These are phyloP conservation scores for Apiotrichum laibachii DNA, from an alignment of 1,284 basidiomycete genomes.

Conservation along the genomic window DNA sequence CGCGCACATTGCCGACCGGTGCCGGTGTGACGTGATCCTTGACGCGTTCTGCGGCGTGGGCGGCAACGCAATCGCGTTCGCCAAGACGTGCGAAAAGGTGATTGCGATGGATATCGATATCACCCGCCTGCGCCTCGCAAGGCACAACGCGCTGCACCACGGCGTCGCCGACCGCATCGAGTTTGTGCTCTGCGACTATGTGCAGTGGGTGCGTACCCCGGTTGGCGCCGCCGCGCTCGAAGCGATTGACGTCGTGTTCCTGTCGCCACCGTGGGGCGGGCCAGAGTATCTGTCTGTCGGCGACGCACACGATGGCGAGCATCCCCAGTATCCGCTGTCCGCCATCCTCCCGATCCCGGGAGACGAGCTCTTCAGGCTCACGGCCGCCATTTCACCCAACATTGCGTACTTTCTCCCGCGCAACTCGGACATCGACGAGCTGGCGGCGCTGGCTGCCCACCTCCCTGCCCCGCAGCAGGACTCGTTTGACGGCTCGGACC, in stretches of 20 bases:
- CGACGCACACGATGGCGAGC: constrained; percentile 7
- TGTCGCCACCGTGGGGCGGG: constrained; percentile 86
- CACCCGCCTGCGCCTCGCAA: constrained; percentile 75
- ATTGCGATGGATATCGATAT: constrained; percentile 89
- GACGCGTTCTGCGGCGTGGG: constrained; percentile 98
- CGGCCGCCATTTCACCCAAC: constrained; percentile 65
- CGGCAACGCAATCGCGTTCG: constrained; percentile 96
- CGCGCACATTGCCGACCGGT: constrained; percentile 84
- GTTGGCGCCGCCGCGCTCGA: constrained; percentile 31
- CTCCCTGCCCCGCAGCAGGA: constrained; percentile 2
- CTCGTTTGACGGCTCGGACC: constrained; percentile 12
- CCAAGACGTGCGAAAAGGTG: constrained; percentile 86
- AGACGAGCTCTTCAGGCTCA: constrained; percentile 70
- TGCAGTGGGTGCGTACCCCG: constrained; percentile 69
- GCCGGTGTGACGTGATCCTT: constrained; percentile 65
- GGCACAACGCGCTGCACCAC: constrained; percentile 87
- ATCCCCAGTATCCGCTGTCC: constrained; percentile 64
- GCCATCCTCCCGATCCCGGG: constrained; percentile 78
- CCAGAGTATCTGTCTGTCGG: constrained; percentile 35
- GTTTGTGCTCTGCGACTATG: constrained; percentile 84
- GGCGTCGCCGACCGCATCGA: constrained; percentile 92
- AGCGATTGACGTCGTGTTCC: constrained; percentile 79
- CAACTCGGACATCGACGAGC: constrained; percentile 72
- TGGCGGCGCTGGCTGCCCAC: constrained; percentile 58
- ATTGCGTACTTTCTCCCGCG: constrained; percentile 88